Conservation (phyloP, 1,139 yeast species). For the Dujonia santamariae region DNA sequence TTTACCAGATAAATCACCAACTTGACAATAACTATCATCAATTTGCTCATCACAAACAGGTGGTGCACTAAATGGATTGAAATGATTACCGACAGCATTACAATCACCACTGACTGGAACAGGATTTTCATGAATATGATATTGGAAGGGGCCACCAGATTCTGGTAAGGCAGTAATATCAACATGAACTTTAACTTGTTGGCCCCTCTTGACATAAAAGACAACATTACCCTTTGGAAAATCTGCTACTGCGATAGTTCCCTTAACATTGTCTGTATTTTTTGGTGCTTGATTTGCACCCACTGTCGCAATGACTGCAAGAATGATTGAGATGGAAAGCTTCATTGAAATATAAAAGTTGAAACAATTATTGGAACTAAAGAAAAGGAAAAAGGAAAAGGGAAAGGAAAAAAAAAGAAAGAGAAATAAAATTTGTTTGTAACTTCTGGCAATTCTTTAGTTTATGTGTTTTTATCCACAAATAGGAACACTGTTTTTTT, state of each 20-base stretch:
- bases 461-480: too few species aligned
- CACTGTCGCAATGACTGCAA: conserved; percentile 10
- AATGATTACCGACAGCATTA: conserved; percentile 47
- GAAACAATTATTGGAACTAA: background rate
- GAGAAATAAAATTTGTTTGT: too few species aligned
- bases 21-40: conserved; percentile 52
- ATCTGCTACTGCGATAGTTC: conserved; percentile 55
- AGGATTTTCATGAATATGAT: conserved; percentile 53
- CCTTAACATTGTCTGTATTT: conserved; percentile 39
- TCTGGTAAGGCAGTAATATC: conserved; percentile 57
- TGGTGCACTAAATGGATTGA: conserved; percentile 52
- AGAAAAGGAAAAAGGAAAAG: background rate
- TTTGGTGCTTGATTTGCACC: conserved; percentile 37
- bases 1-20: conserved; percentile 64
- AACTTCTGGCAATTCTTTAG: too few species aligned
- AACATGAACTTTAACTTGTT: conserved; percentile 54
- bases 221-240: conserved; percentile 56
- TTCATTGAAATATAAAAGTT: conserved; percentile 1
- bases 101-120: conserved; percentile 45
- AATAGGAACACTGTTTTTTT: too few species aligned
- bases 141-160: conserved; percentile 55
- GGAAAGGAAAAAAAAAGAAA: background rate
- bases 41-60: conserved; percentile 41
- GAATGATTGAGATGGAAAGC: conserved; percentile 1
- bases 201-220: conserved; percentile 44